A percentile compares a stretch with the other conserved stretches of the same genome.
These are phyloP conservation scores for Starmerella etchellsii DNA, from an alignment of 805 yeast species.

Conservation along the genomic window DNA sequence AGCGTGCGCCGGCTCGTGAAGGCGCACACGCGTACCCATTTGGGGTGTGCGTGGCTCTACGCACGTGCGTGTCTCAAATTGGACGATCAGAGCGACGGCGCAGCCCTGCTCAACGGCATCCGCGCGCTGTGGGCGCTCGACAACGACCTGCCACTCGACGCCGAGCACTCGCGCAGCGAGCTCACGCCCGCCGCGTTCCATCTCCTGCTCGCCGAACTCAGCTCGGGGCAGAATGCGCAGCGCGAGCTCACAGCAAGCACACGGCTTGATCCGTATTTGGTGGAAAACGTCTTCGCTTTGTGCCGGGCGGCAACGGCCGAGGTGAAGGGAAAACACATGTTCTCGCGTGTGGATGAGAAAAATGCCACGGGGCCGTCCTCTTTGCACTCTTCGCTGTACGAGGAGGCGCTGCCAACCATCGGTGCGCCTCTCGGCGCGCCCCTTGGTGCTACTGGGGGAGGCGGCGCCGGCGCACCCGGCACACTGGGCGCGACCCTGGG, in stretches of 20 bases:
- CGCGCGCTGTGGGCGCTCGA: constrained; percentile 12
- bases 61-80: constrained; percentile 53
- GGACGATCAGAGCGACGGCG: constrained; percentile 48
- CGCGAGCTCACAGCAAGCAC: constrained; percentile 57
- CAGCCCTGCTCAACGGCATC: constrained; percentile 33
- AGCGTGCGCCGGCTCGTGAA: constrained; percentile 35
- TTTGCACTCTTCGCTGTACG: no score
- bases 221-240: constrained; percentile 52
- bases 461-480: neutral
- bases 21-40: constrained; percentile 22
- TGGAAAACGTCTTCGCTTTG: constrained; percentile 74
- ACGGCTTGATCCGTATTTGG: constrained; percentile 62
- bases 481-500: no score
- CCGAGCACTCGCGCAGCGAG: constrained; percentile 13
- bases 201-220: constrained; percentile 52
- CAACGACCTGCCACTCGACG: constrained; percentile 11
- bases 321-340: constrained; percentile 40
- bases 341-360: constrained; percentile 14
- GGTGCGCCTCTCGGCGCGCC: neutral
- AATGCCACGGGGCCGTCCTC: no score
- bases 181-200: constrained; percentile 44
- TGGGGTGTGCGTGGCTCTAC: constrained; percentile 62
- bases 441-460: neutral
- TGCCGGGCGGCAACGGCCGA: constrained; percentile 54
- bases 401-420: no score